Conservation (phyloP, 176 grass and related monocot genomes). For the Aegilops tauschii region DNA sequence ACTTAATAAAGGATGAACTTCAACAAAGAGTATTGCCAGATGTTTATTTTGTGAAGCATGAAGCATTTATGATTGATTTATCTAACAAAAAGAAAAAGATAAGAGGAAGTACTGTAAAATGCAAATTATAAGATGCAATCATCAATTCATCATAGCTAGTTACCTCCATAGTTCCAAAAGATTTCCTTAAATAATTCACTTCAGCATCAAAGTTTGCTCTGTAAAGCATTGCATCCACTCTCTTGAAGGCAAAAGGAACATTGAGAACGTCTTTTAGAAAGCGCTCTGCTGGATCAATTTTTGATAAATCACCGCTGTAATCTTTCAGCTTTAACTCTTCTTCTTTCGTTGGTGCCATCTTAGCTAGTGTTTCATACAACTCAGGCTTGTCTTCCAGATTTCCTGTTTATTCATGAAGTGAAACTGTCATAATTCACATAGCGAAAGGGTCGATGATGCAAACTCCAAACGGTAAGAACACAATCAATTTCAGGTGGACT, state of each 20-base stretch:
- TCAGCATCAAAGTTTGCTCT: slow-evolving; percentile 63
- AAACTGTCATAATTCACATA: slow-evolving; percentile 23
- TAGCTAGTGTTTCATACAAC: slow-evolving; percentile 65
- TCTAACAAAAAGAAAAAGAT: neutral
- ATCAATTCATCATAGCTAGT: slow-evolving; percentile 20
- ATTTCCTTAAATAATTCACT: slow-evolving; percentile 57
- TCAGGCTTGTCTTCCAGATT: slow-evolving; percentile 48
- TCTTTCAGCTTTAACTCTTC: slow-evolving; percentile 58
- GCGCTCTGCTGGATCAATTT: slow-evolving; percentile 60
- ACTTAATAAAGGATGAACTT: slow-evolving; percentile 1
- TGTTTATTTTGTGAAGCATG: neutral
- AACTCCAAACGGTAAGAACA: neutral
- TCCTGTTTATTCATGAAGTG: slow-evolving; percentile 46
- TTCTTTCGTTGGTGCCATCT: slow-evolving; percentile 81
- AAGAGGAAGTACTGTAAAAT: neutral
- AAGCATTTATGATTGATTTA: neutral
- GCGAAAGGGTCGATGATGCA: neutral
- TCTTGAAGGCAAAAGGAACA: slow-evolving; percentile 84
- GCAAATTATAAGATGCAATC: slow-evolving; percentile 1
- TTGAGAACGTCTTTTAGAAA: slow-evolving; percentile 67
- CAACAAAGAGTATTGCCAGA: neutral
- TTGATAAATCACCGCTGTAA: slow-evolving; percentile 56
- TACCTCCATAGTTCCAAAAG: slow-evolving; percentile 77
- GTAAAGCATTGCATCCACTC: slow-evolving; percentile 81
- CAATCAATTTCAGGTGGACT: neutral